These are phyloP conservation scores for Blastobotrys buckinghamii DNA, from an alignment of 1,139 yeast genomes.

Conservation along the genomic window DNA sequence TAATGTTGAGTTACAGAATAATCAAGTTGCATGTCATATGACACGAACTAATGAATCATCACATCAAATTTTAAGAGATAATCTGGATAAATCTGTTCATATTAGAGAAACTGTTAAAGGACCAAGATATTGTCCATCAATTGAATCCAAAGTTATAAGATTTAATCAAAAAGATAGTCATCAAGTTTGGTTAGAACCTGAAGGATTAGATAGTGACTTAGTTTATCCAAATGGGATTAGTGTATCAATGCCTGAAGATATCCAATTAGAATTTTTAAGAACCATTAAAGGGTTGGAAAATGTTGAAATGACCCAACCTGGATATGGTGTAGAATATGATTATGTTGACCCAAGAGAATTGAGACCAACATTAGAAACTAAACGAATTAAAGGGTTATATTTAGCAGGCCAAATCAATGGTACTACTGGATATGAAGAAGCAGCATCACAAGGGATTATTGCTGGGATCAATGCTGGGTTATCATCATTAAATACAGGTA, in stretches of 20 bases:
- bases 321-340: conserved; percentile 97
- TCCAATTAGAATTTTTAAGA: conserved; percentile 66
- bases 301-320: conserved; percentile 85
- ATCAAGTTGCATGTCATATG: conserved; percentile 64
- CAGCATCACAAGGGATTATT: conserved; percentile 91
- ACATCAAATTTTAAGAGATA: conserved; percentile 61
- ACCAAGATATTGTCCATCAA: conserved; percentile 95
- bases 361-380: conserved; percentile 72
- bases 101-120: conserved; percentile 93
- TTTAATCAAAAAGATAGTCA: conserved; percentile 75
- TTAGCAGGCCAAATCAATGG: conserved; percentile 98
- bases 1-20: conserved; percentile 44
- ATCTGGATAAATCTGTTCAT: conserved; percentile 79
- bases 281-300: conserved; percentile 87
- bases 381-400: conserved; percentile 67
- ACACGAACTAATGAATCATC: conserved; percentile 73
- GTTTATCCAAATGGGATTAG: conserved; percentile 96
- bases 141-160: conserved; percentile 80
- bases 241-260: conserved; percentile 93
- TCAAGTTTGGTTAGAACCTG: conserved; percentile 94
- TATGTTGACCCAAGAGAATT: conserved; percentile 92
- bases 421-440: conserved; percentile 98
- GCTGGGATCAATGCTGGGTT: conserved; percentile 93
- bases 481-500: conserved; percentile 36
- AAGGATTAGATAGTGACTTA: conserved; percentile 77